Base-by-base conservation (phyloP, 208 protist species). In the Angomonas deanei region DNA sequence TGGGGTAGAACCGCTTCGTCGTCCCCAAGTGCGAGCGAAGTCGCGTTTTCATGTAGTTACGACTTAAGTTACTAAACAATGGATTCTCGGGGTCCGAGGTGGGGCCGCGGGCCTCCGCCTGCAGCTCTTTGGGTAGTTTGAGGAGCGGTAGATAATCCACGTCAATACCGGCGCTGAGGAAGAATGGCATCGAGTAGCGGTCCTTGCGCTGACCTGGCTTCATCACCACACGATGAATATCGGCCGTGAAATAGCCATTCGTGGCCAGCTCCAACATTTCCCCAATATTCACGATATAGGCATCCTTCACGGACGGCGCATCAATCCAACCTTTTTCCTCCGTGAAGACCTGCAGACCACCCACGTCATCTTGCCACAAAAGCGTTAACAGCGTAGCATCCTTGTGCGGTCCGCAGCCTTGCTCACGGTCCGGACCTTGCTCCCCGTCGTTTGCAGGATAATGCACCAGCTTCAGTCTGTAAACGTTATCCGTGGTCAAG, bases 291-390 rank as follows among this genome's bases (percentile, higher is more conserved):
- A 62, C 30, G n/a, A 62, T 36, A 39, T 33, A 62, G 8, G 57
- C 32, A 24, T 62, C 36, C 36, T 62, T 39, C 6, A 62, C 57
- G 5, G 6, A n/a, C 8, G 57, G 57, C 19, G 47, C 47, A 36
- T 62, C 57, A 24, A 62, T 62, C 57, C 57, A 62, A 23, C 57
- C 57, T 10, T 62, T 62, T 19, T 17, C n/a, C 36, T 63, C 57
- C 42, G 59, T 64, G 26, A 39, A 24, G 24, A 64, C 59, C 59
- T 64, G 59, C 59, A 64, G 59, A 54, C 59, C 59, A 34, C 59
- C 59, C 3, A 36, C 34, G 26, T 54, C 42, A 19, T 64, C 59
- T 27, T 64, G 59, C 24, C 30, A 54, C 24, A 64, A 46, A 26
- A 64, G 11, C 1, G 59, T 39, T 5, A 57, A 32, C 21, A 57